phyloP scores from a whole-genome alignment of 345 rosid species.

The Salix purpurea region DNA sequence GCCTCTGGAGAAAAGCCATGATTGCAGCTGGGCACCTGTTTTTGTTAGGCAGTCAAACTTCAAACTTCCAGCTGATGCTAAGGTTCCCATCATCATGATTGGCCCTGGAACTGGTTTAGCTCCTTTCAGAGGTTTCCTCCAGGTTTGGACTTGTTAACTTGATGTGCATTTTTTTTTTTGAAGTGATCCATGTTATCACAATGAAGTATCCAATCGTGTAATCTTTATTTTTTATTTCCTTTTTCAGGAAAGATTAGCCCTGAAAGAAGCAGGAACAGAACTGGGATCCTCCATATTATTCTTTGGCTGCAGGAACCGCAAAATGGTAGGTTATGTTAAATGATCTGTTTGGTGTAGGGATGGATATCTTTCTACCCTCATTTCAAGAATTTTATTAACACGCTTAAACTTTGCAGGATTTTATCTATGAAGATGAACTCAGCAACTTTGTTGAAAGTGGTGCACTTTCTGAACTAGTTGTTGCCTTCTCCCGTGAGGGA shows the following conservation, averaged over 20 bases:
- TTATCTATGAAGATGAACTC: constrained; percentile 85
- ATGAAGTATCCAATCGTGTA: neutral
- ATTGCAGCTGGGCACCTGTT: constrained; percentile 82
- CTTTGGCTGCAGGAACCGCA: constrained; percentile 94
- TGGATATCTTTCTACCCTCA: neutral
- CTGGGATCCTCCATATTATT: constrained; percentile 76
- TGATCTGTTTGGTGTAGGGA: constrained; percentile 1
- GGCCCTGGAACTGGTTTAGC: constrained; percentile 99
- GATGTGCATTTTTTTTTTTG: neutral
- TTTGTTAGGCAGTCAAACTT: constrained; percentile 89
- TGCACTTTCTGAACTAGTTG: constrained; percentile 66
- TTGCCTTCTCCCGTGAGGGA: constrained; percentile 98
- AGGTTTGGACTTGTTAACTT: constrained; percentile 35
- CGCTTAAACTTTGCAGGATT: constrained; percentile 50
- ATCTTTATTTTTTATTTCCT: neutral
- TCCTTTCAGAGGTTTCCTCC: constrained; percentile 98
- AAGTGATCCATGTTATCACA: neutral
- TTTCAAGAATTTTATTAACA: neutral
- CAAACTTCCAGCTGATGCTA: constrained; percentile 73
- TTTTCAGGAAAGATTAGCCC: constrained; percentile 71
- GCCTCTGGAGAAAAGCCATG: constrained; percentile 56
- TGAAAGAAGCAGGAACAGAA: constrained; percentile 69
- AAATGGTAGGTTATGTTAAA: constrained; percentile 43
- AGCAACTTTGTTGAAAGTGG: constrained; percentile 59
- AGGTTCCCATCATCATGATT: constrained; percentile 83